Conservation (phyloP, 495 filamentous ascomycete genomes). For the Neurospora sp. region DNA sequence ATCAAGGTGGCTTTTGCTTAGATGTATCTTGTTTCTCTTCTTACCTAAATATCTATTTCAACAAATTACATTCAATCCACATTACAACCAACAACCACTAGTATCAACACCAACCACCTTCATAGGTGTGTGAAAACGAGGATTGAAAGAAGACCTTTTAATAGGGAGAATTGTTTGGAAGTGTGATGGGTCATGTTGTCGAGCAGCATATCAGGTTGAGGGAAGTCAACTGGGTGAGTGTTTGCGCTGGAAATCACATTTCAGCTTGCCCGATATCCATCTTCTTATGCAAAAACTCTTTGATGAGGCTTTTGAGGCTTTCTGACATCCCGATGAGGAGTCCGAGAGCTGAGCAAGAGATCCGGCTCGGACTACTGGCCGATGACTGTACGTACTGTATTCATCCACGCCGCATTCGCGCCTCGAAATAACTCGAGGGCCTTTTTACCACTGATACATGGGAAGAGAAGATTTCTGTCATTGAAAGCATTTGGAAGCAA, state of each 20-base stretch:
- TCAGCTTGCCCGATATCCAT: not conserved
- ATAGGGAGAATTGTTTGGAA: not conserved
- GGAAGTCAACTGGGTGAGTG: not conserved
- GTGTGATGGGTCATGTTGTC: not conserved
- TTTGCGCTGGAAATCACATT: not conserved
- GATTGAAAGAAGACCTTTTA: not conserved
- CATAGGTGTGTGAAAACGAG: no score
- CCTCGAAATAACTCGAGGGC: not conserved
- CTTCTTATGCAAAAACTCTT: not conserved
- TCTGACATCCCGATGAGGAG: not conserved
- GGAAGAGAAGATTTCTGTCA: not conserved
- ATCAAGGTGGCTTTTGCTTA: slow-evolving; percentile 9
- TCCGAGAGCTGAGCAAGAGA: not conserved
- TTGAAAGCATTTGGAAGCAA: not conserved
- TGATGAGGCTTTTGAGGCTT: not conserved
- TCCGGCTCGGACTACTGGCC: not conserved
- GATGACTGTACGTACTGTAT: not conserved
- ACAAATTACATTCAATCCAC: not conserved
- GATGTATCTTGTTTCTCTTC: slow-evolving; percentile 25
- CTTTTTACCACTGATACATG: not conserved
- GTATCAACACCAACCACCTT: slow-evolving; percentile 5
- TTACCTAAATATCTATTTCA: slow-evolving; percentile 15
- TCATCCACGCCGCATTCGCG: not conserved
- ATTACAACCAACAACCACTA: not conserved
- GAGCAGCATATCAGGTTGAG: not conserved